A percentile compares a stretch with the other conserved stretches of the same genome.
phyloP scores from a whole-genome alignment of 805 yeast species.

The Ogataea saltuana region DNA sequence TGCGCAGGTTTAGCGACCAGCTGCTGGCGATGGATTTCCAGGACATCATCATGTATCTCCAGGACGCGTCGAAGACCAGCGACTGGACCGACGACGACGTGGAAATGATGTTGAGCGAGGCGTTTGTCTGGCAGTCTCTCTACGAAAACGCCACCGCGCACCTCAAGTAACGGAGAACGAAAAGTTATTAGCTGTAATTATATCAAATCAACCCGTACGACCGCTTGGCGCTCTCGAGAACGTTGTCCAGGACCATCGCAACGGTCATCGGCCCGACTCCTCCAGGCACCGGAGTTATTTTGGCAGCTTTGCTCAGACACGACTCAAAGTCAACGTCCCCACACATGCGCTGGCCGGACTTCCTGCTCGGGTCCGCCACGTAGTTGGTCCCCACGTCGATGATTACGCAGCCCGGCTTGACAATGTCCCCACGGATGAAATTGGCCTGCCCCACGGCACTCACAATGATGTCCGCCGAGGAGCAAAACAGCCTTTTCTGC shows the following conservation, averaged over 20 bases:
- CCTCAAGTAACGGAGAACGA: conserved; percentile 49
- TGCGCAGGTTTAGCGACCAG: conserved; percentile 81
- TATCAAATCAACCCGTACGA: conserved; percentile 4
- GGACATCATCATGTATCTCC: conserved; percentile 87
- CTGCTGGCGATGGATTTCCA: conserved; percentile 88
- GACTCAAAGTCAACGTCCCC: conserved; percentile 90
- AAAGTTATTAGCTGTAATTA: not conserved
- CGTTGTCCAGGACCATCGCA: conserved; percentile 88
- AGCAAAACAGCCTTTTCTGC: conserved; percentile 49
- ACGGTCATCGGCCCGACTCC: conserved; percentile 99
- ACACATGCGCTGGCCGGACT: conserved; percentile 80
- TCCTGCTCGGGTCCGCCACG: conserved; percentile 69
- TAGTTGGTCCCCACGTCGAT: conserved; percentile 96
- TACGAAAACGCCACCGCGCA: conserved; percentile 91
- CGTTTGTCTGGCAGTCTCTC: conserved; percentile 93
- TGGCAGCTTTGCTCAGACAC: conserved; percentile 61
- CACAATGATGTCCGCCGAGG: conserved; percentile 80
- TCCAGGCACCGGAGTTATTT: conserved; percentile 96
- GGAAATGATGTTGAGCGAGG: conserved; percentile 90
- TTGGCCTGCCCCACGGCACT: conserved; percentile 90
- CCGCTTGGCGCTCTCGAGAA: conserved; percentile 66
- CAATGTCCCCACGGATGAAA: conserved; percentile 83
- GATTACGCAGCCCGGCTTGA: conserved; percentile 81
- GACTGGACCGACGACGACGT: conserved; percentile 87
- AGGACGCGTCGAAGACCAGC: conserved; percentile 77